phyloP scores from a whole-genome alignment of 148 eudicot species.

The Hydrangea macrophylla region DNA sequence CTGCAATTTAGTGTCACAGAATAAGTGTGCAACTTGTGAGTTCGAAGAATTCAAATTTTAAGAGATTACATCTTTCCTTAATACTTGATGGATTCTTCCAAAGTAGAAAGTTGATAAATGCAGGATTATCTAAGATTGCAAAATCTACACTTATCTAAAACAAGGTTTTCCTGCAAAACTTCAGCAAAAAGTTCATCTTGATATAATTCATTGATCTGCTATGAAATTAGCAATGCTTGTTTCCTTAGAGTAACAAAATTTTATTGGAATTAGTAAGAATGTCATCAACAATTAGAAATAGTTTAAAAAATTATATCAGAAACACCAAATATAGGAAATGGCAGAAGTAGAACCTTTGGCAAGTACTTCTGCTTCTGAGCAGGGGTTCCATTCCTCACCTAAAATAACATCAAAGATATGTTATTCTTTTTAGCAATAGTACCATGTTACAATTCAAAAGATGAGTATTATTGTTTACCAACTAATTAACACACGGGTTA shows the following conservation, averaged over 20 bases:
- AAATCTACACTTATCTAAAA: background rate
- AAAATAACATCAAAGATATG: conserved; percentile 28
- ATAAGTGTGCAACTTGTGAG: background rate
- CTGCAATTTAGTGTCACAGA: conserved; percentile 5
- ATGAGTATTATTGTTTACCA: conserved; percentile 43
- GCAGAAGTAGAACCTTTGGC: conserved; percentile 65
- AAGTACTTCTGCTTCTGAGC: conserved; percentile 88
- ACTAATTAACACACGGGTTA: conserved; percentile 89
- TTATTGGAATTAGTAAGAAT: background rate
- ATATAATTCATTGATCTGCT: background rate
- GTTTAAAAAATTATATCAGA: background rate
- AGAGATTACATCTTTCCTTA: background rate
- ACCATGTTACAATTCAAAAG: background rate
- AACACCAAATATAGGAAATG: background rate
- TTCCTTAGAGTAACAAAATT: background rate
- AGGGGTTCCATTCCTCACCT: conserved; percentile 90
- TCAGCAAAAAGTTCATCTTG: background rate
- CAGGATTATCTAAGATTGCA: conserved; percentile 2
- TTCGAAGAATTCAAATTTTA: background rate
- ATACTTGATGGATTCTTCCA: conserved; percentile 16
- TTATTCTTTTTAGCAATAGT: conserved; percentile 20
- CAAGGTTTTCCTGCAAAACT: conserved; percentile 45
- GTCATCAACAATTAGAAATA: background rate
- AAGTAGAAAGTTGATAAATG: background rate
- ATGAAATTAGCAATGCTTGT: background rate